Base-by-base conservation (phyloP, 1,139 yeast genomes). In the Pichia sp. region DNA sequence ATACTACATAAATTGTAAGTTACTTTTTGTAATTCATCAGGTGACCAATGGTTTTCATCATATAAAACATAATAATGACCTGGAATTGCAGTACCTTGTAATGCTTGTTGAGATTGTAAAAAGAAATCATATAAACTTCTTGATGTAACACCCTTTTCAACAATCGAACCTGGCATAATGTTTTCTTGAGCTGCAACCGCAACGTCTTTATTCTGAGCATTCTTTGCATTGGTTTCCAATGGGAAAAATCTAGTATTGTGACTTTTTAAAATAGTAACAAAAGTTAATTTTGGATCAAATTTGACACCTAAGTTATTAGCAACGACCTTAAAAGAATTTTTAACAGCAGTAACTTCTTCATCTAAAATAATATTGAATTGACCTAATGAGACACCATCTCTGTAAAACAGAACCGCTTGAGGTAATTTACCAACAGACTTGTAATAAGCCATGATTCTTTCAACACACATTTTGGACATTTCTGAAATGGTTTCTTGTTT, bases 61-160 rank as follows among this genome's bases (percentile, higher is more conserved):
- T 59, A 56, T 34, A 64, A 47, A 32, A 64, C 67, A 41, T 61
- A 61, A 46, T 64, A 64, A 43, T 64, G 67, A 31, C 64, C 65
- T 5, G 67, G 67, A 35, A 64, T 57, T 6, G 66, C 66, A 26
- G 66, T 64, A 42, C 67, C 67, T 51, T 64, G 65, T 40, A 64
- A 53, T 7, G 65, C 64, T 42, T 62, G 61, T 48, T 64, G 67
- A 3, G 67, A 60, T 40, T 58, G 63, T 27, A 64, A 51, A 47
- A 53, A 64, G 50, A 64, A 64, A 49, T 64, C 67, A 45, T 58
- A 63, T 36, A 60, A 58, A 30, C 55, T 52, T 44, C 64, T 58
- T 26, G 65, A 62, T 2, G 66, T 62, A 25, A 64, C 55, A 45
- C 61, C 65, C 34, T 56, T 55, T 47, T 64, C 67, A 48, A 63